These are phyloP conservation scores for Salmacisia buchloeana DNA, from an alignment of 1,284 basidiomycete genomes.

Conservation along the genomic window DNA sequence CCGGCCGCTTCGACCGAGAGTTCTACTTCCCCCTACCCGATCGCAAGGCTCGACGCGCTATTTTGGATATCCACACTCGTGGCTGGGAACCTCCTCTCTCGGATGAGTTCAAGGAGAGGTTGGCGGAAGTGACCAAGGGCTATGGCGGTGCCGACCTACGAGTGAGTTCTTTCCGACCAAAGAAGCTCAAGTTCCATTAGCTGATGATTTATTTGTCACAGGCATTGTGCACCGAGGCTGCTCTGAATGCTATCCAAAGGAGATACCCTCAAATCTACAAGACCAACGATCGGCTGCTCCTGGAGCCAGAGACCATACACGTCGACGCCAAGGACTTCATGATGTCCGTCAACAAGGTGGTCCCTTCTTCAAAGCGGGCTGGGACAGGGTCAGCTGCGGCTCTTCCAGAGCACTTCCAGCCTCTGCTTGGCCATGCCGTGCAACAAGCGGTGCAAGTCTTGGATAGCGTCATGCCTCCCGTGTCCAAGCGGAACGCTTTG, in stretches of 20 bases:
- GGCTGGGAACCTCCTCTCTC: slow-evolving; percentile 82
- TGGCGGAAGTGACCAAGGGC: slow-evolving; percentile 89
- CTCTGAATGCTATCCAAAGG: slow-evolving; percentile 90
- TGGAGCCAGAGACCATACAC: slow-evolving; percentile 79
- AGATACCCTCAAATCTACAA: slow-evolving; percentile 97
- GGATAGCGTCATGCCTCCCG: slow-evolving; percentile 50
- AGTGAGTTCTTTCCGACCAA: slow-evolving; percentile 55
- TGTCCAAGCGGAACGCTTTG: slow-evolving; percentile 55
- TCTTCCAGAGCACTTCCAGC: slow-evolving; percentile 77
- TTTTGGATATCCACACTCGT: slow-evolving; percentile 83
- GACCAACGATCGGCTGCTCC: slow-evolving; percentile 74
- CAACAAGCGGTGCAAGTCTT: slow-evolving; percentile 69
- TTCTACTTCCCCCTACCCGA: slow-evolving; percentile 95
- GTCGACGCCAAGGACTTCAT: slow-evolving; percentile 91
- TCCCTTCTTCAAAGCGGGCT: slow-evolving; percentile 89
- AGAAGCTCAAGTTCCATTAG: not conserved
- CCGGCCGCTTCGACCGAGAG: slow-evolving; percentile 94
- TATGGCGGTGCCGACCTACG: slow-evolving; percentile 95
- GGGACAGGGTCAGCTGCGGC: slow-evolving; percentile 77
- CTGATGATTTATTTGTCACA: slow-evolving; percentile 7
- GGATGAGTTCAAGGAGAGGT: slow-evolving; percentile 61
- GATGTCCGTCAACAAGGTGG: slow-evolving; percentile 82
- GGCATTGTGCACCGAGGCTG: slow-evolving; percentile 70
- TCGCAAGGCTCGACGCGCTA: slow-evolving; percentile 76
- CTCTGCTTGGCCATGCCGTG: slow-evolving; percentile 67